These are phyloP conservation scores for Trametes polyzona DNA, from an alignment of 1,284 basidiomycete species.

Conservation along the genomic window DNA sequence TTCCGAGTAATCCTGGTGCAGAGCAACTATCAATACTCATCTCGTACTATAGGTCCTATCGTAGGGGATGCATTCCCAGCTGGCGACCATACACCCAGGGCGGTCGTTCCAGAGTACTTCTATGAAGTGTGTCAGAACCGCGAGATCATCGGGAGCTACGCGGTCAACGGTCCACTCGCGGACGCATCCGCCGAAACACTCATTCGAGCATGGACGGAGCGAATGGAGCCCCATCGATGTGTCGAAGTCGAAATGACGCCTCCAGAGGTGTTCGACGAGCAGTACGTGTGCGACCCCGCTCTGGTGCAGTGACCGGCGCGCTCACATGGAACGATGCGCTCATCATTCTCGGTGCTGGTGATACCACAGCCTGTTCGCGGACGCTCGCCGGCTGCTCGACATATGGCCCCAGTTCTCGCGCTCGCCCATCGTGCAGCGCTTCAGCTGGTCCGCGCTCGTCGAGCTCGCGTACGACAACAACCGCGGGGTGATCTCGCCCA, in stretches of 20 bases:
- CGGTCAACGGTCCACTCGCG: conserved; percentile 29
- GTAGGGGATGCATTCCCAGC: conserved; percentile 42
- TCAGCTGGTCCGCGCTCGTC: conserved; percentile 46
- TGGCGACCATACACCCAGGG: conserved; percentile 38
- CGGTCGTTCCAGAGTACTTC: conserved; percentile 42
- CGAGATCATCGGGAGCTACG: conserved; percentile 32
- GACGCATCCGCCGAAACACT: conserved; percentile 20
- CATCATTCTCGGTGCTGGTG: neutral
- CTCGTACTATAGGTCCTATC: conserved; percentile 38
- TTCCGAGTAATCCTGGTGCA: conserved; percentile 23
- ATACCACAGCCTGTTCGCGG: conserved; percentile 37
- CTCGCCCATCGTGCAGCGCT: conserved; percentile 41
- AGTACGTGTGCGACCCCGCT: conserved; percentile 7
- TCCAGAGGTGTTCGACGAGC: conserved; percentile 21
- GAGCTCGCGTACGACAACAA: conserved; percentile 41
- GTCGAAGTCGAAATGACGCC: conserved; percentile 23
- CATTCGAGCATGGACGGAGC: conserved; percentile 24
- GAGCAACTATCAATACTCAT: conserved; percentile 23
- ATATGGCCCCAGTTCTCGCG: conserved; percentile 42
- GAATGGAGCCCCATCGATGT: conserved; percentile 16
- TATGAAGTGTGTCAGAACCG: conserved; percentile 42
- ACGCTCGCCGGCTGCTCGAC: conserved; percentile 36
- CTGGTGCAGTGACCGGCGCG: too few relatives aligned
- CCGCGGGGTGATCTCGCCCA: conserved; percentile 35
- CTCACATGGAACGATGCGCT: neutral